Conservation (phyloP, 345 rosid species). For the Orychophragmus violaceus region DNA sequence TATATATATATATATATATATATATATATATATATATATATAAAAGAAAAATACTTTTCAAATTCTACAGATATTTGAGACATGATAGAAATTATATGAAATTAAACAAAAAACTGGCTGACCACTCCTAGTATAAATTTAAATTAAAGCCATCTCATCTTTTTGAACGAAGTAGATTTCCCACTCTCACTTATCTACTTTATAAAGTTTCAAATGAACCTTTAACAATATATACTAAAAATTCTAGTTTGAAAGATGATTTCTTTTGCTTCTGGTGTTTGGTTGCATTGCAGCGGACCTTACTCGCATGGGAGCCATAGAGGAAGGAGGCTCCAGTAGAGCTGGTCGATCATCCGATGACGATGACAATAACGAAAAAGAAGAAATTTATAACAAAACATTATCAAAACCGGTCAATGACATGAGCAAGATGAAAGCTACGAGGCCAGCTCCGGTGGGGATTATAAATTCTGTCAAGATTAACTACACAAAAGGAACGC, state of each 20-base stretch:
- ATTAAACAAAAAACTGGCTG: no score
- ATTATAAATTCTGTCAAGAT: conserved; percentile 38
- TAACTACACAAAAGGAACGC: conserved; percentile 35
- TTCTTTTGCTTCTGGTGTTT: neutral
- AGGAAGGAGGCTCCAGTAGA: conserved; percentile 38
- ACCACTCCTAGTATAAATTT: no score
- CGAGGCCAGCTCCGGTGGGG: conserved; percentile 35
- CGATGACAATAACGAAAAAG: neutral
- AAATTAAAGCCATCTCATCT: no score
- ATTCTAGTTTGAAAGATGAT: neutral
- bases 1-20: no score
- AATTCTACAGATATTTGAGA: no score
- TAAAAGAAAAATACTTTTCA: no score
- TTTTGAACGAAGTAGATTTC: no score
- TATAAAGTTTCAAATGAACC: no score
- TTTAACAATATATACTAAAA: no score
- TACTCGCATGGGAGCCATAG: conserved; percentile 36
- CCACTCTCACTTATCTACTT: no score
- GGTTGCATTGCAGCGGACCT: conserved; percentile 23
- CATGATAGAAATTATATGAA: no score
- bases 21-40: no score
- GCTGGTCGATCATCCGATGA: conserved; percentile 27
- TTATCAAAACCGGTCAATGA: neutral
- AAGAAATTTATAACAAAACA: neutral
- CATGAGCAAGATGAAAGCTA: neutral